Conservation (phyloP, 768 basidiomycete genomes). For the Kwoniella dendrophila region DNA sequence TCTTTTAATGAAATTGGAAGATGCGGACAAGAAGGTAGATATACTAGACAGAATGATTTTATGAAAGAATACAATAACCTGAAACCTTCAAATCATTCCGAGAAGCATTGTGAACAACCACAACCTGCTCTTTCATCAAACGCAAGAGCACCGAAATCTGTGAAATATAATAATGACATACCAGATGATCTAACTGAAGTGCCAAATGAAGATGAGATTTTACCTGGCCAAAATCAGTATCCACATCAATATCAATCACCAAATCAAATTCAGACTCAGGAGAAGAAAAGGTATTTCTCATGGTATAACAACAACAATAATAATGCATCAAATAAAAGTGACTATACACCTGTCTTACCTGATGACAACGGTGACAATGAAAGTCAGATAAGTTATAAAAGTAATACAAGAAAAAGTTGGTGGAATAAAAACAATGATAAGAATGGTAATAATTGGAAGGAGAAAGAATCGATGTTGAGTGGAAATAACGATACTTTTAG, state of each 20-base stretch:
- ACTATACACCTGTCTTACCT: background rate
- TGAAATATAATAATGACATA: background rate
- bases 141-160: background rate
- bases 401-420: constrained; percentile 2
- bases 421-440: background rate
- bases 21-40: constrained; percentile 13
- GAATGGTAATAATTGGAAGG: constrained; percentile 8
- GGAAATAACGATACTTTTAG: background rate
- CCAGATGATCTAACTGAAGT: constrained; percentile 1
- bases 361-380: background rate
- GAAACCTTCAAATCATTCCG: background rate
- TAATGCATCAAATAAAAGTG: background rate
- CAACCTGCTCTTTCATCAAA: background rate
- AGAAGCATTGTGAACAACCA: background rate
- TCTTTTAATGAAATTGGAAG: background rate
- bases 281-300: constrained; percentile 24
- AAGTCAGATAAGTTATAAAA: background rate
- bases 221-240: too few species aligned
- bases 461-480: background rate
- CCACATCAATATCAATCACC: background rate
- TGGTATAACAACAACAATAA: background rate
- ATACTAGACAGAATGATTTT: constrained; percentile 1
- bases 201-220: constrained; percentile 1
- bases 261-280: background rate
- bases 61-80: constrained; percentile 11